Evolutionary conservation across 768 basidiomycete genomes (phyloP).

Genomic region (Suillus americanus): DNA sequence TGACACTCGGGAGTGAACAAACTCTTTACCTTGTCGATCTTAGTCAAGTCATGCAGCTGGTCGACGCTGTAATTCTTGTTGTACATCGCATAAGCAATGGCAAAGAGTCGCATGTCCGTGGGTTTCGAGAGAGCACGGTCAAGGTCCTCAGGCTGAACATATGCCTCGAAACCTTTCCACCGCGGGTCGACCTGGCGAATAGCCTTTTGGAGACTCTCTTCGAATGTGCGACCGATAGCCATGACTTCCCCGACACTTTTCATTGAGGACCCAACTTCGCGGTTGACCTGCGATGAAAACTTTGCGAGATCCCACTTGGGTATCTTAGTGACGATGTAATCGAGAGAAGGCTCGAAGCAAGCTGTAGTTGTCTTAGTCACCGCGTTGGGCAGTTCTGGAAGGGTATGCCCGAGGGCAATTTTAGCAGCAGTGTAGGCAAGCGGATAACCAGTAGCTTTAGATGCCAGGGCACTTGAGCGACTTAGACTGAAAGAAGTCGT

Average conservation of each 20-base stretch:
- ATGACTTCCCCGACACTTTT: slow-evolving; percentile 99
- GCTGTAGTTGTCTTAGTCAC: slow-evolving; percentile 99
- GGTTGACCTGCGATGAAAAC: slow-evolving; percentile 90
- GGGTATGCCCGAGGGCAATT: slow-evolving; percentile 95
- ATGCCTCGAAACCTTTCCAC: slow-evolving; percentile 97
- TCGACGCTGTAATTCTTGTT: slow-evolving; percentile 90
- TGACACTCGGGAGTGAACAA: neutral
- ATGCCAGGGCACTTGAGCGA: slow-evolving; percentile 93
- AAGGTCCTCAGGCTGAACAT: slow-evolving; percentile 83
- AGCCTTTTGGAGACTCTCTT: slow-evolving; percentile 97
- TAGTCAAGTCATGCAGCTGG: slow-evolving; percentile 87
- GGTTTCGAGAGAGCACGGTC: slow-evolving; percentile 78
- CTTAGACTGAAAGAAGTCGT: slow-evolving; percentile 47
- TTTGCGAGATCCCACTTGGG: slow-evolving; percentile 99
- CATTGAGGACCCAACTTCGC: slow-evolving; percentile 96
- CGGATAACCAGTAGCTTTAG: slow-evolving; percentile 98
- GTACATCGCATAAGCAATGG: slow-evolving; percentile 97
- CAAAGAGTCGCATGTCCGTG: slow-evolving; percentile 95
- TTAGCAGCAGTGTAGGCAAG: slow-evolving; percentile 99
- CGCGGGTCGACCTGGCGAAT: slow-evolving; percentile 96
- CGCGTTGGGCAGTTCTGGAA: slow-evolving; percentile 97
- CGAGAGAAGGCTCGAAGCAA: slow-evolving; percentile 97
- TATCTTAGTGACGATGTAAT: slow-evolving; percentile 99
- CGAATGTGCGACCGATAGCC: slow-evolving; percentile 99
- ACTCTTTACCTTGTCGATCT: slow-evolving; percentile 85